Percentiles rank a stretch among this genome's conserved stretches.
Conservation (phyloP, 257 asterid species). For the Solanum infundibuliforme region DNA sequence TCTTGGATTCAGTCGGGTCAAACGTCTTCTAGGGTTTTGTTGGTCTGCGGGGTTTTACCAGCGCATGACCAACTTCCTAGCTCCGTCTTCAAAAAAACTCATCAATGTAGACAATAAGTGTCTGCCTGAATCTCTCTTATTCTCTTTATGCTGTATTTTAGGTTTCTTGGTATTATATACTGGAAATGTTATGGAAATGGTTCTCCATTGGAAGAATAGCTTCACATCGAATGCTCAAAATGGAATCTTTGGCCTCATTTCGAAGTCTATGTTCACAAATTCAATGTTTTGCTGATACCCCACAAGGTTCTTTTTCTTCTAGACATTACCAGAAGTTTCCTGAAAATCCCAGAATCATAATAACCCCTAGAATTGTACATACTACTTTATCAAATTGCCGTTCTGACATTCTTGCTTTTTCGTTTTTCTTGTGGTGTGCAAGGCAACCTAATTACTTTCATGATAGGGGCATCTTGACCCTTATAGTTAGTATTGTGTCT, state of each 20-base stretch:
- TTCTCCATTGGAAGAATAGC: slow-evolving; percentile 1
- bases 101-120: not conserved
- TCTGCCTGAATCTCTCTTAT: not conserved
- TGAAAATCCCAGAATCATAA: slow-evolving; percentile 1
- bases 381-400: slow-evolving; percentile 36
- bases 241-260: slow-evolving; percentile 14
- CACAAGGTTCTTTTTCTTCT: not conserved
- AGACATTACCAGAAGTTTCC: slow-evolving; percentile 8
- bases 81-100: not conserved
- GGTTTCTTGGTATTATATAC: not conserved
- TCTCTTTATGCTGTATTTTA: not conserved
- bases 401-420: slow-evolving; percentile 55
- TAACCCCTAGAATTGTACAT: slow-evolving; percentile 41
- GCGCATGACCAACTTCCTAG: not conserved
- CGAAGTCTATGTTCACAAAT: slow-evolving; percentile 21
- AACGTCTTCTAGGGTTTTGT: not conserved
- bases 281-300: not conserved
- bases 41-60: not conserved
- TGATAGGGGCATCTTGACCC: slow-evolving; percentile 33
- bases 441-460: slow-evolving; percentile 60
- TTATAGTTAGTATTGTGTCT: slow-evolving; percentile 51
- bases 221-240: slow-evolving; percentile 8
- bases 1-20: not conserved
- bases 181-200: slow-evolving; percentile 32
- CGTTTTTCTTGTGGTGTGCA: slow-evolving; percentile 64